Conservation (phyloP, 1,284 basidiomycete species). For the Ganoderma sinense region DNA sequence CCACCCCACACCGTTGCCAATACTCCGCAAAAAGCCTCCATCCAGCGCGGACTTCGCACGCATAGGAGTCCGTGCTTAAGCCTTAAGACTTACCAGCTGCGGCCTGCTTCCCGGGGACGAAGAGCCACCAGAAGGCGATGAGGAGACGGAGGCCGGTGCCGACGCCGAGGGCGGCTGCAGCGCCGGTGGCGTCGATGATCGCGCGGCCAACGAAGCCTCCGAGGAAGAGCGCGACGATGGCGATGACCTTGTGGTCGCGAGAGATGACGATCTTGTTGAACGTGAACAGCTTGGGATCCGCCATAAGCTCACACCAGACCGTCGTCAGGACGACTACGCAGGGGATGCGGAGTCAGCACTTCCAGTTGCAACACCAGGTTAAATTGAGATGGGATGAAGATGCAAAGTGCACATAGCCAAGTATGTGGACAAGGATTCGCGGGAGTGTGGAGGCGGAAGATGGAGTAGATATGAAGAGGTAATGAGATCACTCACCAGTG, state of each 20-base stretch:
- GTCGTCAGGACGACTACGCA: slow-evolving; percentile 73
- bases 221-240: slow-evolving; percentile 72
- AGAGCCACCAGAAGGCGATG: slow-evolving; percentile 73
- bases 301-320: slow-evolving; percentile 87
- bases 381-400: not conserved
- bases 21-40: not conserved
- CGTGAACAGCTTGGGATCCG: slow-evolving; percentile 76
- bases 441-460: not conserved
- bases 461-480: not conserved
- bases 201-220: slow-evolving; percentile 80
- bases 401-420: slow-evolving; percentile 9
- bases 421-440: not conserved
- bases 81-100: slow-evolving; percentile 23
- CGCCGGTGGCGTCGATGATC: slow-evolving; percentile 67
- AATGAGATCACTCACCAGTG: slow-evolving; percentile 57
- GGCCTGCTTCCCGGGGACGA: slow-evolving; percentile 61
- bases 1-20: not conserved
- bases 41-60: not conserved
- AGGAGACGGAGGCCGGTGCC: slow-evolving; percentile 71
- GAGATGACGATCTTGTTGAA: slow-evolving; percentile 58
- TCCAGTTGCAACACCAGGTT: not conserved
- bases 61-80: not conserved
- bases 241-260: slow-evolving; percentile 79
- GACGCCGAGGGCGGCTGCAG: slow-evolving; percentile 73
- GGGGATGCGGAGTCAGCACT: slow-evolving; percentile 4